Evolutionary conservation across 176 grass and related monocot genomes (phyloP).

Genomic region (Canna indica): DNA sequence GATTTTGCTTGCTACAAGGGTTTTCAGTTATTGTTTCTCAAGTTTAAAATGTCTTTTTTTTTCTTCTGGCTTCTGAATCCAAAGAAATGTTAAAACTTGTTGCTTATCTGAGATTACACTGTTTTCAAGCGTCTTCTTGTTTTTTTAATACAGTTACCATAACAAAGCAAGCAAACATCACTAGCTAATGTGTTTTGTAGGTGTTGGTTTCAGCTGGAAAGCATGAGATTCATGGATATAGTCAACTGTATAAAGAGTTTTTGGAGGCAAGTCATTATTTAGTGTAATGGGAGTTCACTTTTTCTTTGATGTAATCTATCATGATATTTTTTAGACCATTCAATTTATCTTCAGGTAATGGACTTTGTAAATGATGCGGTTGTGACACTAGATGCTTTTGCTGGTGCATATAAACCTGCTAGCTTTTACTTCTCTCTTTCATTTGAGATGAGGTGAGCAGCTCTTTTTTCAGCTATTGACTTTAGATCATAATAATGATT

Average conservation of each 20-base stretch:
- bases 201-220: conserved; percentile 43
- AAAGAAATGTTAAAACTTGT: neutral
- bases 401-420: conserved; percentile 62
- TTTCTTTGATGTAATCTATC: conserved; percentile 6
- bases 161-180: conserved; percentile 12
- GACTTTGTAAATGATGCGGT: conserved; percentile 96
- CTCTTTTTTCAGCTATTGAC: neutral
- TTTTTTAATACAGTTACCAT: conserved; percentile 1
- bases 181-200: conserved; percentile 27
- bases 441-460: conserved; percentile 71
- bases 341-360: conserved; percentile 43
- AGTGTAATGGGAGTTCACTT: conserved; percentile 1
- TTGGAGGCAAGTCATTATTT: conserved; percentile 50
- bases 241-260: conserved; percentile 75
- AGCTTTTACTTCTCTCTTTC: conserved; percentile 68
- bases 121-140: neutral
- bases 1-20: neutral
- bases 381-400: conserved; percentile 84
- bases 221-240: conserved; percentile 50
- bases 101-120: neutral
- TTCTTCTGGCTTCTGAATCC: neutral
- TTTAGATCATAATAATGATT: conserved; percentile 1
- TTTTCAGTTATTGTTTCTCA: neutral
- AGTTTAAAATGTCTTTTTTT: neutral
- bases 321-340: conserved; percentile 25